Evolutionary conservation across 768 basidiomycete genomes (phyloP).

Genomic region (Xerocomus potaroensis): DNA sequence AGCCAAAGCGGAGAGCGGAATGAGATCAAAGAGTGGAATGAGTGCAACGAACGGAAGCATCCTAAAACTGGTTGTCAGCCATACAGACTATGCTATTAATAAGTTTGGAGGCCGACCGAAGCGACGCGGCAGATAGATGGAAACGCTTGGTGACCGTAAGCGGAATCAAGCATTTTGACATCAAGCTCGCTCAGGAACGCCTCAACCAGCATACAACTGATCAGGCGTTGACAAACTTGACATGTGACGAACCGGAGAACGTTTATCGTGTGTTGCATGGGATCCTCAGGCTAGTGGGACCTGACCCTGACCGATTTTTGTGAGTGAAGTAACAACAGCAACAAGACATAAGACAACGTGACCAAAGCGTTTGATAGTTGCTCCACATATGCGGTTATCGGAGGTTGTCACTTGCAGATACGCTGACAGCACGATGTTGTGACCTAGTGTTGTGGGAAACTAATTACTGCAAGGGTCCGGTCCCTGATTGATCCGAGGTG

Average conservation of each 20-base stretch:
- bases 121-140: background rate
- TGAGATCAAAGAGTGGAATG: constrained; percentile 15
- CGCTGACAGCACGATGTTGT: too few relatives aligned
- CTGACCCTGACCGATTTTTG: background rate
- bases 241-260: background rate
- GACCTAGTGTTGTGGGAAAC: too few relatives aligned
- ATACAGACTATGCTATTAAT: too few relatives aligned
- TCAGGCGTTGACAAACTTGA: too few relatives aligned
- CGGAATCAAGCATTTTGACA: background rate
- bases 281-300: background rate
- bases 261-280: background rate
- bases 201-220: background rate
- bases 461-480: too few relatives aligned
- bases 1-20: constrained; percentile 15
- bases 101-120: too few relatives aligned
- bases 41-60: constrained; percentile 11
- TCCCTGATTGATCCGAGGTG: too few relatives aligned
- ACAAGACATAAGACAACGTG: too few relatives aligned
- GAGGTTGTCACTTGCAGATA: background rate
- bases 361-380: background rate
- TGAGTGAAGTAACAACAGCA: background rate
- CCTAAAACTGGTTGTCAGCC: background rate
- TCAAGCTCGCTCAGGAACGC: background rate
- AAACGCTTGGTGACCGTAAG: background rate
- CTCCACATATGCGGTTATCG: background rate